Conservation (phyloP, 176 grass and related monocot genomes). For the Alopecurus myosuroides region DNA sequence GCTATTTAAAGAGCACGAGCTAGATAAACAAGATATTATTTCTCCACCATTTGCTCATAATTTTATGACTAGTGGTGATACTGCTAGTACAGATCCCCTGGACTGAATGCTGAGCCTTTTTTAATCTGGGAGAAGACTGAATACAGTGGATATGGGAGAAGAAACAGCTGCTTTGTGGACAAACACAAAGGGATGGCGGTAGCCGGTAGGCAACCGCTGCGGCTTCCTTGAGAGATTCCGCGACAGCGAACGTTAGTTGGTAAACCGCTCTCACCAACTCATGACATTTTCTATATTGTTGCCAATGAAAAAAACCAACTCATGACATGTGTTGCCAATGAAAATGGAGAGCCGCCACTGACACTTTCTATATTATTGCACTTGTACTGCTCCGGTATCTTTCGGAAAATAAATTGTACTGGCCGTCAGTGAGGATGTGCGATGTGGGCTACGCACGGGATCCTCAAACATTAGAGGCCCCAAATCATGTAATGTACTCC, state of each 20-base stretch:
- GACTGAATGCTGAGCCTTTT: background rate
- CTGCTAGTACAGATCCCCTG: slow-evolving; percentile 7
- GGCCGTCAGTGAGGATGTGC: too few species aligned
- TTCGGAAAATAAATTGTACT: background rate
- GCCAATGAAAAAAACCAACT: background rate
- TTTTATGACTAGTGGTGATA: background rate
- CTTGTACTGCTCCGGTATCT: background rate
- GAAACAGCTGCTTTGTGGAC: background rate
- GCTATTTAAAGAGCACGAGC: background rate
- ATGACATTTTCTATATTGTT: background rate
- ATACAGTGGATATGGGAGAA: slow-evolving; percentile 1
- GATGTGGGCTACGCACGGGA: too few species aligned
- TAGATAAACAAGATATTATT: background rate
- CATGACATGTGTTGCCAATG: background rate
- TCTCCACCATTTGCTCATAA: background rate
- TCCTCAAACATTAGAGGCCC: too few species aligned
- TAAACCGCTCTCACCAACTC: background rate
- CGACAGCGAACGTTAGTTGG: background rate
- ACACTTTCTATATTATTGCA: background rate
- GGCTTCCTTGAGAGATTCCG: slow-evolving; percentile 12
- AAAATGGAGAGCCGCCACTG: background rate
- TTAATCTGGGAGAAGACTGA: background rate
- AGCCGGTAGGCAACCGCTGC: background rate
- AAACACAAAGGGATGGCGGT: background rate
- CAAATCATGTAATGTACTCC: too few species aligned